Conservation (phyloP, 192 early-diverging fungal genomes). For the Entophlyctis helioformis region DNA sequence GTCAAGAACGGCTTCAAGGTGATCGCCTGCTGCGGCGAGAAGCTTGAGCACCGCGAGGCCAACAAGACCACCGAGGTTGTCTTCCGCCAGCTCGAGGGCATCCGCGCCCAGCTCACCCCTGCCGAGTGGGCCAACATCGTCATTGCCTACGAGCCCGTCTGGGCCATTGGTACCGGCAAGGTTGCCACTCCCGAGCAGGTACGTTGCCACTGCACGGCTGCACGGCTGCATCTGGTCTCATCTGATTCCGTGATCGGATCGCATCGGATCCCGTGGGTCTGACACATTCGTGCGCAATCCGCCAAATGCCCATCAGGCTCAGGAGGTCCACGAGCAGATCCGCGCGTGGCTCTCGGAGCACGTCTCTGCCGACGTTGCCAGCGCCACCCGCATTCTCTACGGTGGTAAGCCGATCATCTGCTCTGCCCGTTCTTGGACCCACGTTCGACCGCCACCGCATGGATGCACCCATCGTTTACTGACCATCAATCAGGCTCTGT, state of each 20-base stretch:
- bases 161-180: conserved; percentile 99
- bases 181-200: conserved; percentile 85
- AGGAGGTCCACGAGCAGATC: conserved; percentile 87
- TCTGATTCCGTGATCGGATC: no score
- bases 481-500: conserved; percentile 61
- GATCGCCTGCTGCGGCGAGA: conserved; percentile 93
- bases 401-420: conserved; percentile 40
- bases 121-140: conserved; percentile 88
- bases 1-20: conserved; percentile 80
- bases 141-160: conserved; percentile 99
- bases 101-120: conserved; percentile 49
- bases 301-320: no score
- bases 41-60: conserved; percentile 86
- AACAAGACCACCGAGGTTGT: conserved; percentile 77
- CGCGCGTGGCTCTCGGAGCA: conserved; percentile 75
- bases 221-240: no score
- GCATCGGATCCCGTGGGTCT: no score
- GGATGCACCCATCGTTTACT: not conserved
- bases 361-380: conserved; percentile 76
- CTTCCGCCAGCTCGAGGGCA: conserved; percentile 79
- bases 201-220: conserved; percentile 12
- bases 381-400: conserved; percentile 86
- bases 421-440: not conserved
- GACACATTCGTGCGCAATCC: no score
- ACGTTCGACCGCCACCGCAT: not conserved